These are phyloP conservation scores for Acorus gramineus DNA, from an alignment of 106 monocot genomes.

Conservation along the genomic window DNA sequence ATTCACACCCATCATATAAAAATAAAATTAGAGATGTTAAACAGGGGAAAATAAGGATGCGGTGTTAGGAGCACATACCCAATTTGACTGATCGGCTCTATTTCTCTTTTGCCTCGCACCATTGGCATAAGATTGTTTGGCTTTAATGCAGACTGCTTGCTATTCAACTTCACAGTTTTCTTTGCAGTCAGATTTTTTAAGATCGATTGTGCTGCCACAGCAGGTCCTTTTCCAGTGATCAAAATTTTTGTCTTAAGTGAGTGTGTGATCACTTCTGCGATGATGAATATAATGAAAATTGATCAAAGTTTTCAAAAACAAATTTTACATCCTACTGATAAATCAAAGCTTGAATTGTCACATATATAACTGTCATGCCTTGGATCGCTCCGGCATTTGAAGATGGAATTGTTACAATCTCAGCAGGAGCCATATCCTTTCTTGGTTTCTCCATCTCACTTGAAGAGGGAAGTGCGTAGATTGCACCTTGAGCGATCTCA, in stretches of 20 bases:
- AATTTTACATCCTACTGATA: neutral
- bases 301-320: neutral
- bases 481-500: no score
- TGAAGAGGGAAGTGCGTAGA: neutral
- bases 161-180: conserved; percentile 14
- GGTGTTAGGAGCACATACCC: conserved; percentile 16
- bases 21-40: neutral
- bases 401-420: conserved; percentile 20
- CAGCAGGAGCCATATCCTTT: conserved; percentile 19
- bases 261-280: conserved; percentile 2
- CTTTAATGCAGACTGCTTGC: conserved; percentile 21
- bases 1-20: conserved; percentile 5
- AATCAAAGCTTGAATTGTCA: neutral
- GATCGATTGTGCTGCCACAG: conserved; percentile 5
- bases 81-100: conserved; percentile 15
- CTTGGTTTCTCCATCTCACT: neutral
- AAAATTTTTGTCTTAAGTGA: conserved; percentile 24
- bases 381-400: neutral
- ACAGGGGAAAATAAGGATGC: no score
- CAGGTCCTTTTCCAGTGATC: neutral
- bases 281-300: neutral
- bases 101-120: neutral
- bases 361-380: conserved; percentile 12
- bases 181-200: conserved; percentile 30
- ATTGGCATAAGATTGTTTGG: conserved; percentile 11